Conservation (phyloP, 345 rosid species). For the Psidium guajava region DNA sequence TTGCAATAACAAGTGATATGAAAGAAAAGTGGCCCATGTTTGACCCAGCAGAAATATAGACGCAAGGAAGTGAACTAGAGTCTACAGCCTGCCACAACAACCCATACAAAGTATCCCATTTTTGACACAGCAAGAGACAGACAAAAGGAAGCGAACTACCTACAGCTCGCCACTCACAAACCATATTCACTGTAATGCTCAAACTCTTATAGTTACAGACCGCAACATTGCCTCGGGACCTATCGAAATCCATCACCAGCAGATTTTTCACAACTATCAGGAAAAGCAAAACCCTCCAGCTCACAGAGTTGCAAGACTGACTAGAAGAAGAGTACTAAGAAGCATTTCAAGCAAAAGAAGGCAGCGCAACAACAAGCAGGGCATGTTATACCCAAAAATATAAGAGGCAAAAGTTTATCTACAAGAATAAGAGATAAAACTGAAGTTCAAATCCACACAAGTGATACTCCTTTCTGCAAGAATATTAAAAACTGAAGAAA, state of each 20-base stretch:
- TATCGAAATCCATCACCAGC: not conserved
- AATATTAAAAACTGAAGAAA: not conserved
- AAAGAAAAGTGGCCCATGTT: not conserved
- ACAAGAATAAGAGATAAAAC: not conserved
- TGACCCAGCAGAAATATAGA: not conserved
- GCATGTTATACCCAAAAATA: not conserved
- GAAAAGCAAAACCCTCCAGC: not conserved
- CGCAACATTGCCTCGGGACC: not conserved
- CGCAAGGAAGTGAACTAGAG: not conserved
- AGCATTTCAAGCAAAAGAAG: not conserved
- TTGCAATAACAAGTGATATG: not conserved
- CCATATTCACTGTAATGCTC: not conserved
- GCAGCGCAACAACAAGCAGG: not conserved
- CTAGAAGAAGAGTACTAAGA: not conserved
- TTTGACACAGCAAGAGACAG: not conserved
- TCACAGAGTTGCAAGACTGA: not conserved
- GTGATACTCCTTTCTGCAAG: not conserved
- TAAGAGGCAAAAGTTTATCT: not conserved
- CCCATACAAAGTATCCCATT: not conserved
- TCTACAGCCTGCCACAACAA: not conserved
- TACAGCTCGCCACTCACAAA: not conserved
- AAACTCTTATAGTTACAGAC: not conserved
- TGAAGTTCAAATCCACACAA: not conserved
- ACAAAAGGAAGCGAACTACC: not conserved
- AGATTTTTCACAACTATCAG: not conserved